Evolutionary conservation across 2,329 filamentous ascomycete genomes (phyloP), one percentile per base, ranked within the genome.

Genomic region (Paraphaeosphaeria minitans): DNA sequence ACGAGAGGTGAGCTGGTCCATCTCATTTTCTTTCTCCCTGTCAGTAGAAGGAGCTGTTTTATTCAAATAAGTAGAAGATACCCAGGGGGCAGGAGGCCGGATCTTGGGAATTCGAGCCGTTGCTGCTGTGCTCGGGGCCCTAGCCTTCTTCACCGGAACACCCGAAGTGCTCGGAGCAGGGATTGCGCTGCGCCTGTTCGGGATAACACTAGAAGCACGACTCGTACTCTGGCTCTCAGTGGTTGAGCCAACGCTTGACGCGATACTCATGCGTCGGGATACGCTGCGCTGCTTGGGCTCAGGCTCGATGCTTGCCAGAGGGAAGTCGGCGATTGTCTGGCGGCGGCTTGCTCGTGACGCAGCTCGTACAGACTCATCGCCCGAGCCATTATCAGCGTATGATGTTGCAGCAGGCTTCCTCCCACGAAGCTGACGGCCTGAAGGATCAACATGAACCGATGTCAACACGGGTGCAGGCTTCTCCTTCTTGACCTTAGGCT

Each of bases 361-460:
- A 8, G 69, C 55, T 12, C 62, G 68, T 3, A 64, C 46, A 13
- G 68, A 60, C 4, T 76, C 73, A 8, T 75, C 73, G 19, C 75
- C 75, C 0, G 75, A 75, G 31, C 84, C 83, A 13, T 84, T 82
- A 2, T 83, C 81, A n/a, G 82, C 79, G 10, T 83, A 81, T n/a
- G 81, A 78, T 4, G 84, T 58, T 1, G 72, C 69, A 12, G 79
- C 68, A 12, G 79, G 70, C 71, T 89, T 92, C 60, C 92, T 86
- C 57, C 89, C 87, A 33, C 93, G 86, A 54, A 95, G 80, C 61
- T 92, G 88, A 58, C 89, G 84, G n/a, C 75, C 73, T 6, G 71
- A 72, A 0, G 82, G 84, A 42, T 78, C 81, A 13, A 85, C 82
- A 13, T 69, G 67, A 3, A 64, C 67, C 33, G 68, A 65, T 2